These are phyloP conservation scores for Neofusicoccum cordaticola DNA, from an alignment of 2,329 filamentous ascomycete genomes.

Conservation along the genomic window DNA sequence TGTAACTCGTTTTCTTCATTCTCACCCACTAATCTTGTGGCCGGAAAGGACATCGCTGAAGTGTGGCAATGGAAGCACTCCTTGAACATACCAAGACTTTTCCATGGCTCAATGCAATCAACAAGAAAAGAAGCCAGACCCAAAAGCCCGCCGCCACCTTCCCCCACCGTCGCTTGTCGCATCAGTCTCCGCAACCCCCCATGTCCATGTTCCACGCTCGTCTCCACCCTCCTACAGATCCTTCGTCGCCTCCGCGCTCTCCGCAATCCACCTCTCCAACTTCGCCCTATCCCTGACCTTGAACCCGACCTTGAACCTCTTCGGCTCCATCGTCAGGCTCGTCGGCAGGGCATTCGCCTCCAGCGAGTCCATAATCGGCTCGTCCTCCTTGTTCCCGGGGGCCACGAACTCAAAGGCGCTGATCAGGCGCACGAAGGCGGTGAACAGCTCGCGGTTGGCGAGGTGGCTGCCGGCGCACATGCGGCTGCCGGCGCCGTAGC, in stretches of 20 bases:
- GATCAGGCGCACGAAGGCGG: slow-evolving; percentile 49
- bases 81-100: too few relatives aligned
- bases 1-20: too few relatives aligned
- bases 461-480: slow-evolving; percentile 49
- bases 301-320: slow-evolving; percentile 50
- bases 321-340: slow-evolving; percentile 49
- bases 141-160: too few relatives aligned
- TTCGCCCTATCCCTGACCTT: slow-evolving; percentile 41
- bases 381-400: slow-evolving; percentile 39
- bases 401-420: slow-evolving; percentile 46
- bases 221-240: slow-evolving; percentile 26
- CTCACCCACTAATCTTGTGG: too few relatives aligned
- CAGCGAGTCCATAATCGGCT: slow-evolving; percentile 45
- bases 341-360: slow-evolving; percentile 48
- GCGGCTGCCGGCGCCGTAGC: slow-evolving; percentile 47
- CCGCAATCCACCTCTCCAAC: slow-evolving; percentile 47
- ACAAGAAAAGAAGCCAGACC: too few relatives aligned
- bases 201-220: too few relatives aligned
- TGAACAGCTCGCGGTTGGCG: slow-evolving; percentile 41
- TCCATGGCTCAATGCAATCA: too few relatives aligned
- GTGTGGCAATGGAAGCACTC: too few relatives aligned
- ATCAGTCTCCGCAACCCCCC: too few relatives aligned
- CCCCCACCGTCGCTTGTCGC: too few relatives aligned
- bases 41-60: too few relatives aligned
- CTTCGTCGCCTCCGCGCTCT: slow-evolving; percentile 47